Conservation (phyloP, 1,284 basidiomycete species). For the Microbotryomycetes sp. region DNA sequence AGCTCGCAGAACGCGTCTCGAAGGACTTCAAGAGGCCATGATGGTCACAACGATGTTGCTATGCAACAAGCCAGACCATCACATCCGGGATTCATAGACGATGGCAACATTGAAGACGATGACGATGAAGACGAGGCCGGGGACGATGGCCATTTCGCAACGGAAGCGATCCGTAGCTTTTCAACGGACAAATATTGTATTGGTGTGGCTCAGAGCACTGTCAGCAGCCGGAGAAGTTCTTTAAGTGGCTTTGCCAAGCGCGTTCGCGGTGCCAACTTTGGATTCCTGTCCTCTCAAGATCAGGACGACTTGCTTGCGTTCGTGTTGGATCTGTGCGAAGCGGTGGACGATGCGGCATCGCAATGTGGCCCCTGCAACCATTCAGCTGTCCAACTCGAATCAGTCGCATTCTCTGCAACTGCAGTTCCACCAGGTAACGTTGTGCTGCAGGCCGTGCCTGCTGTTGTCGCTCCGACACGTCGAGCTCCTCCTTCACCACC, state of each 20-base stretch:
- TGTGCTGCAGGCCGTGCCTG: not conserved
- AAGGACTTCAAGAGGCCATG: too few species aligned
- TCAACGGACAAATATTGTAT: too few species aligned
- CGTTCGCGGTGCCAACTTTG: not conserved
- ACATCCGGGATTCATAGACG: too few species aligned
- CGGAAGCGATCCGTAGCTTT: not conserved
- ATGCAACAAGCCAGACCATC: too few species aligned
- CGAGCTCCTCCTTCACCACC: not conserved
- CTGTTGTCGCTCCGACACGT: not conserved
- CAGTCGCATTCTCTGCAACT: not conserved
- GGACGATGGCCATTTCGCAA: not conserved
- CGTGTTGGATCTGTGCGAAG: not conserved
- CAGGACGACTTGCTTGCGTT: not conserved
- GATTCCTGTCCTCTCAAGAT: not conserved
- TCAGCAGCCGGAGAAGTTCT: not conserved
- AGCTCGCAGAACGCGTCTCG: too few species aligned
- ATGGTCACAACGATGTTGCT: too few species aligned
- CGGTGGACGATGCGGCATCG: not conserved
- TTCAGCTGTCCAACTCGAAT: not conserved
- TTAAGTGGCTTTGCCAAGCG: too few species aligned
- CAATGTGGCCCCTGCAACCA: not conserved
- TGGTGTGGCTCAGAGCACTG: too few species aligned
- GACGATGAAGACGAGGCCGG: not conserved
- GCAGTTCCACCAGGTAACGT: not conserved
- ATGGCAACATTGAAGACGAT: too few species aligned